Conservation (phyloP, 805 yeast species). For the Candida morakotiae region DNA sequence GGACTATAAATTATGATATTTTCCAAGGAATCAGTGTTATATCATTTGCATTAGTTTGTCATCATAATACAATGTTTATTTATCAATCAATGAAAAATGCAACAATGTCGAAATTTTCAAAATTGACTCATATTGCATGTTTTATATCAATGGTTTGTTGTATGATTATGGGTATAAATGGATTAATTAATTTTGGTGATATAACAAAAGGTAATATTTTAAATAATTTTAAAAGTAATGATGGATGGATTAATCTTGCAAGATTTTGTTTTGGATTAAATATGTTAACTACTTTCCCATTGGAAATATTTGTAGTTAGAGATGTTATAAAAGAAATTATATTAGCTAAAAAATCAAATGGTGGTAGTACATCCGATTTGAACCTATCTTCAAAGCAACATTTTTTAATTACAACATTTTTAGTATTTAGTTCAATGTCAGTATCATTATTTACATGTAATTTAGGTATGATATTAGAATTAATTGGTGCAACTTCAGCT, state of each 20-base stretch:
- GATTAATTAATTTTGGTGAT: slow-evolving; percentile 70
- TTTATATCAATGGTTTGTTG: slow-evolving; percentile 77
- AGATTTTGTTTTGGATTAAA: slow-evolving; percentile 87
- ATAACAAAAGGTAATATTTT: slow-evolving; percentile 82
- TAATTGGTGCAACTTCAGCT: slow-evolving; percentile 92
- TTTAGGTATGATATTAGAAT: slow-evolving; percentile 81
- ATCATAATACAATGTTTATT: slow-evolving; percentile 88
- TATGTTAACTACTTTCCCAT: slow-evolving; percentile 88
- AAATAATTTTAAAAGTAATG: slow-evolving; percentile 79
- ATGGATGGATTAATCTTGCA: slow-evolving; percentile 76
- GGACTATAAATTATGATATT: slow-evolving; percentile 57
- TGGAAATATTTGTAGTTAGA: slow-evolving; percentile 86
- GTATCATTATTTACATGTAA: slow-evolving; percentile 81
- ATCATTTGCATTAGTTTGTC: slow-evolving; percentile 93
- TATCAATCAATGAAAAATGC: slow-evolving; percentile 79
- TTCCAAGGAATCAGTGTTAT: slow-evolving; percentile 93
- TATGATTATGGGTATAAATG: slow-evolving; percentile 72
- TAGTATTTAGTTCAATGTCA: slow-evolving; percentile 67
- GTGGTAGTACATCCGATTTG: slow-evolving; percentile 30
- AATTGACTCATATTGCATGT: slow-evolving; percentile 80
- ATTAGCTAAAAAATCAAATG: slow-evolving; percentile 18
- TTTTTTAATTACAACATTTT: slow-evolving; percentile 55
- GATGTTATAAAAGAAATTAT: slow-evolving; percentile 75
- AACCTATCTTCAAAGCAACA: slow-evolving; percentile 50
- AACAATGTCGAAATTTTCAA: slow-evolving; percentile 68